Evolutionary conservation across 1,284 basidiomycete genomes (phyloP), one percentile per base, ranked within the genome.

Genomic region (Meira miltonrushii): DNA sequence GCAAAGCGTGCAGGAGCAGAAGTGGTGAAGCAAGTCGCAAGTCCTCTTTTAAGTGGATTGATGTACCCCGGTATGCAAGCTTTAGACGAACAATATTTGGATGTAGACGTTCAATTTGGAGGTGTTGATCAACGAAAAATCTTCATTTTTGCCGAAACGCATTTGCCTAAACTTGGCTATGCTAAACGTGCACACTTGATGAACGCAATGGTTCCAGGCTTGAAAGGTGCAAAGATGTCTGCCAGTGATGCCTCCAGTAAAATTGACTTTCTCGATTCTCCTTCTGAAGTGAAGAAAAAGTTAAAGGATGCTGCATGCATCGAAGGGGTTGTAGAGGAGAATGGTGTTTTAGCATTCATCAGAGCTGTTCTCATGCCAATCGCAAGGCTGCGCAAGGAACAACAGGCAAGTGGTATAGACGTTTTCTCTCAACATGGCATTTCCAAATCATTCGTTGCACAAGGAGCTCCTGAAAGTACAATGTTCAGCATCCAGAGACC

Each of bases 81-180:
- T 12, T 84, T 99, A 23, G 95, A 99, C 72, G 95, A 99, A 80
- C 87, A 98, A 81, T 96, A 97, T 83, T 85, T 99, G 23, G 89
- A 84, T 17, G 89, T 90, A 23, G 92, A 98, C 79, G 94, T 98
- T 82, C 95, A 99, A 79, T 99, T 99, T 67, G 95, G 95, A 33
- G 94, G 95, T 63, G 87, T 93, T 8, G 95, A 99, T 78, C 94
- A 95, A 89, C 87, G 95, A 60, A 98, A 99, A 82, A 98, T 98
- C 79, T 98, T 98, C 81, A 96, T 91, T 38, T 94, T 94, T 77
- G 94, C 95, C 9, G 93, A 97, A 74, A 85, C 89, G 74, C 92
- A 91, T 83, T 86, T 99, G 55, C 95, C 94, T 2, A 85, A 86
- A 62, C 84, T 99, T 21, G 94, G 95, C 25, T 98, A 97, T 82